Evolutionary conservation across 129 eudicot genomes (phyloP).

Genomic region (Flaveria trinervia): DNA sequence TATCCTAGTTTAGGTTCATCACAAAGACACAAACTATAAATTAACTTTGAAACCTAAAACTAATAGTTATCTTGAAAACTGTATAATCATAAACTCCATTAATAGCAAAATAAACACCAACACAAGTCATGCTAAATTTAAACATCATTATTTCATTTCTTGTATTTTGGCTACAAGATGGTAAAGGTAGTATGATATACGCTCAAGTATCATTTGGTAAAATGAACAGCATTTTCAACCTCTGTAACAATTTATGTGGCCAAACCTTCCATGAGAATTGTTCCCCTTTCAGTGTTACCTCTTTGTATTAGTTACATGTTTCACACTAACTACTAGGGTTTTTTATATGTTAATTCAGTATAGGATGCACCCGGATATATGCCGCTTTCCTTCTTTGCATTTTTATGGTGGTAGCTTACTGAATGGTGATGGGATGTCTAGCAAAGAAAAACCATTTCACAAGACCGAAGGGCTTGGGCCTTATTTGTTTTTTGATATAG

Average conservation of each 20-base stretch:
- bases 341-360: slow-evolving; percentile 56
- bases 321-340: not conserved
- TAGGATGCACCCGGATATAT: slow-evolving; percentile 98
- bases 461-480: slow-evolving; percentile 83
- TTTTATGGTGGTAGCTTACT: slow-evolving; percentile 82
- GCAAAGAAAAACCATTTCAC: slow-evolving; percentile 71
- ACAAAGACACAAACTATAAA: not conserved
- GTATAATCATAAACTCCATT: not conserved
- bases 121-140: not conserved
- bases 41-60: not conserved
- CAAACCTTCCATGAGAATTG: not conserved
- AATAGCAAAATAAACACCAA: not conserved
- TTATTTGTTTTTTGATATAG: slow-evolving; percentile 78
- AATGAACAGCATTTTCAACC: not conserved
- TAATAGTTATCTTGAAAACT: not conserved
- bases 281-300: not conserved
- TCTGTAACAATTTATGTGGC: not conserved
- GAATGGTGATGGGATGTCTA: slow-evolving; percentile 63
- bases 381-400: slow-evolving; percentile 88
- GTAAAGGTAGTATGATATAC: not conserved
- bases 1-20: not conserved
- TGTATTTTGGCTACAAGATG: not conserved
- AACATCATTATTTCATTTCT: not conserved
- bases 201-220: not conserved
- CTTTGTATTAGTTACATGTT: not conserved